These are phyloP conservation scores for Prunella vulgaris DNA, from an alignment of 257 asterid genomes.

Conservation along the genomic window DNA sequence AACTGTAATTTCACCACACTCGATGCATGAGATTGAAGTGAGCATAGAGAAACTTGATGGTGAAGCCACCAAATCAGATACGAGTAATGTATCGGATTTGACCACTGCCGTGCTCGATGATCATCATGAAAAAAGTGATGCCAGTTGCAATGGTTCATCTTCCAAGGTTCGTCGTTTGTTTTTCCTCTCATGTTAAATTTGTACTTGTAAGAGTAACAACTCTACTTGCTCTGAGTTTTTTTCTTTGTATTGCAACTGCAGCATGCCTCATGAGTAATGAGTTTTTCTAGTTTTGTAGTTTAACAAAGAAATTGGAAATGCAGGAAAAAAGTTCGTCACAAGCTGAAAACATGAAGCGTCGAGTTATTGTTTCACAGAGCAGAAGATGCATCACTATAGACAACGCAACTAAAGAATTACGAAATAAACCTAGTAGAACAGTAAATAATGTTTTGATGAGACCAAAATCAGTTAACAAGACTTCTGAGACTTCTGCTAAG, in stretches of 20 bases:
- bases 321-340: constrained; percentile 40
- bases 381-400: constrained; percentile 23
- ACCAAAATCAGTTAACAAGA: constrained; percentile 32
- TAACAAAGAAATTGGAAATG: constrained; percentile 3
- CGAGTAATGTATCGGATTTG: constrained; percentile 11
- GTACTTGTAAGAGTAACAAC: background rate
- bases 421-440: constrained; percentile 26
- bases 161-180: constrained; percentile 37
- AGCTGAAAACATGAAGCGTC: constrained; percentile 23
- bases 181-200: background rate
- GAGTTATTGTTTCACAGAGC: constrained; percentile 24
- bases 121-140: constrained; percentile 16
- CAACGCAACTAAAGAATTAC: constrained; percentile 31
- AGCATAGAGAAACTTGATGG: constrained; percentile 17
- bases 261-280: no score
- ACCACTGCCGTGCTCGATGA: constrained; percentile 9
- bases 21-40: constrained; percentile 21
- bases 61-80: constrained; percentile 21
- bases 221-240: background rate
- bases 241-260: no score
- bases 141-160: constrained; percentile 19
- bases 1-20: constrained; percentile 1
- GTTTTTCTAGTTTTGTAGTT: no score
- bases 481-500: constrained; percentile 16
- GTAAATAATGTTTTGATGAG: constrained; percentile 26